Evolutionary conservation across 768 basidiomycete species (phyloP).

Genomic region (Rhodocollybia butyracea): DNA sequence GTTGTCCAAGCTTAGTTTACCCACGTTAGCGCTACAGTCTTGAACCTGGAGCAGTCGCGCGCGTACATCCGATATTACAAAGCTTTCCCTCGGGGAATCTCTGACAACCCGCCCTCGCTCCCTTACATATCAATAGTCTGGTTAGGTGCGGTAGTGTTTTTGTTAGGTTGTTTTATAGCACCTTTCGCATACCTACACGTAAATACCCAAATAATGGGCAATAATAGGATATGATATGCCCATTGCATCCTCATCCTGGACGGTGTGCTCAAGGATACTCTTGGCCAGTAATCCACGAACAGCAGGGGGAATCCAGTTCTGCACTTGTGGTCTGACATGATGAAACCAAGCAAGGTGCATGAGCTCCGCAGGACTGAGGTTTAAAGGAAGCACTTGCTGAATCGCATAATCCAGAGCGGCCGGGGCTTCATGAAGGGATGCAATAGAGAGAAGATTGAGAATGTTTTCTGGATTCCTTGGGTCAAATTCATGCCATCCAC

Average conservation of each 20-base stretch:
- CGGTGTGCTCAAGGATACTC: background rate
- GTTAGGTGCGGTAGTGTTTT: too few species aligned
- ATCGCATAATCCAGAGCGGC: background rate
- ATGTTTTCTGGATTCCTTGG: background rate
- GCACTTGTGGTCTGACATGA: background rate
- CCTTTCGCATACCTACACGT: too few species aligned
- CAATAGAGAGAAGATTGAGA: background rate
- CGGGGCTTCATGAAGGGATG: background rate
- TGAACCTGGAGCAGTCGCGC: too few species aligned
- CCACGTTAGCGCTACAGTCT: too few species aligned
- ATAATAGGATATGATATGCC: background rate
- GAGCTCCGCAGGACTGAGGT: background rate
- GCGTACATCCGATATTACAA: too few species aligned
- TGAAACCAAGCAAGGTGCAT: background rate
- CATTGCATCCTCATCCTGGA: background rate
- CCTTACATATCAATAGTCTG: too few species aligned
- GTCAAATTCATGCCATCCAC: background rate
- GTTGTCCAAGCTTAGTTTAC: too few species aligned
- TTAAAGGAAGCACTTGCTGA: background rate
- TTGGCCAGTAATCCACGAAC: background rate
- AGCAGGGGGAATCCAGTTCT: background rate
- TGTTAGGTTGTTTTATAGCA: too few species aligned
- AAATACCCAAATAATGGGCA: too few species aligned
- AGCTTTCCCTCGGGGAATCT: too few species aligned
- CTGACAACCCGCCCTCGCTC: too few species aligned